Evolutionary conservation across 768 basidiomycete species (phyloP), one percentile per base, ranked within the genome.

Genomic region (Leccinum broughii): DNA sequence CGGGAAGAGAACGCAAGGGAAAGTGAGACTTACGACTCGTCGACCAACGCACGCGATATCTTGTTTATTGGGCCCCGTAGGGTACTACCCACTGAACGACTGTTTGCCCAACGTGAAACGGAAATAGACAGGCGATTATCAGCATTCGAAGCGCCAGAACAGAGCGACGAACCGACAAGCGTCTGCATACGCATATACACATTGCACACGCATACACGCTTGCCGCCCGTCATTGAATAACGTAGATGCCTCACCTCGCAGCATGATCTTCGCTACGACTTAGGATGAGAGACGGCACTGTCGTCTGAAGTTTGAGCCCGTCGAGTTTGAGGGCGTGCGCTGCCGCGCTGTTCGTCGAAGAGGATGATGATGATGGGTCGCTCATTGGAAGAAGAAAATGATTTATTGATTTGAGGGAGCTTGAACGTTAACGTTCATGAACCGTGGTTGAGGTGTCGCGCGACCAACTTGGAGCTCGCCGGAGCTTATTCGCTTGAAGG

Each of bases 21-120:
- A 22, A 17, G 7, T 20, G 28, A 17, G 51, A 58, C 70, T 24
- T 5, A 70, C 70, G 56, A 13, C 14, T 50, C 60, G 13, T 49
- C 48, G 17, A 24, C 48, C 22, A n/a, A 9, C 24, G 48, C 41
- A 20, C n/a, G 24, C 13, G 24, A 14, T 8, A 14, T 49, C 3
- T 15, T 49, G 24, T 49, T 49, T 49, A 14, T 22, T 26, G 17
- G 13, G 20, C 48, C 48, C 24, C 48, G 48, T 6, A 49, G 13
- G 24, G 48, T 49, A 26, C 48, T 49, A 6, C 22, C 22, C 22
- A 15, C 48, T 6, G 48, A 49, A 49, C 6, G 22, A 49, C 48
- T 49, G 24, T 13, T 48, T 22, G 46, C 2, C 11, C 22, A 11
- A 13, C n/a, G 22, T 24, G 48, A 26, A 44, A 44, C 4, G 41